These are phyloP conservation scores for Tricholoma furcatifolium DNA, from an alignment of 768 basidiomycete genomes.

Conservation along the genomic window DNA sequence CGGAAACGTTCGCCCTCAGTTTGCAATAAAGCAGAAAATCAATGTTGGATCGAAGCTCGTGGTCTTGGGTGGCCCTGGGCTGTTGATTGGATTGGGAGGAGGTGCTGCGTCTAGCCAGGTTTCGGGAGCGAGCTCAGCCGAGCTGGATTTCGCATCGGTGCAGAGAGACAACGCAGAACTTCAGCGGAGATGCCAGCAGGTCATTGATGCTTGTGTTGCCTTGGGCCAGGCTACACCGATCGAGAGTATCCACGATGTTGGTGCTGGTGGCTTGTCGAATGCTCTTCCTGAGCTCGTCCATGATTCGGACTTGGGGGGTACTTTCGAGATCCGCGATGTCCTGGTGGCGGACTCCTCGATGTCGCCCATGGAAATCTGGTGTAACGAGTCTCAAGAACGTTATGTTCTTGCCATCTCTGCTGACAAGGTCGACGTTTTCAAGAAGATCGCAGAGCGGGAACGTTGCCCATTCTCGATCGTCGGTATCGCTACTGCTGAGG, in stretches of 20 bases:
- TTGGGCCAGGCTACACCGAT: slow-evolving; percentile 67
- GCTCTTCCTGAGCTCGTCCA: slow-evolving; percentile 97
- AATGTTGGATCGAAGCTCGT: slow-evolving; percentile 82
- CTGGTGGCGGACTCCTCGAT: slow-evolving; percentile 89
- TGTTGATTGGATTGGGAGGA: slow-evolving; percentile 95
- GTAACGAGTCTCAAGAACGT: slow-evolving; percentile 97
- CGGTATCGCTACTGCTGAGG: slow-evolving; percentile 78
- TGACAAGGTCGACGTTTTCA: slow-evolving; percentile 61
- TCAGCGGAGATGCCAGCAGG: slow-evolving; percentile 95
- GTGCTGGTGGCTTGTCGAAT: slow-evolving; percentile 95
- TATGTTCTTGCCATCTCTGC: slow-evolving; percentile 90
- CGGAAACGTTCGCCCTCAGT: slow-evolving; percentile 86
- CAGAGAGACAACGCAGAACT: slow-evolving; percentile 99
- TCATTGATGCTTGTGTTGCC: slow-evolving; percentile 87
- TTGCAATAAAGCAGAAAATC: slow-evolving; percentile 78
- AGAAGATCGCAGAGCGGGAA: slow-evolving; percentile 79
- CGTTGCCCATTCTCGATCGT: slow-evolving; percentile 93
- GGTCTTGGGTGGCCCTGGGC: slow-evolving; percentile 92
- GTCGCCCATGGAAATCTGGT: slow-evolving; percentile 99
- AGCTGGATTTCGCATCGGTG: slow-evolving; percentile 96
- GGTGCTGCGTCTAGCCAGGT: slow-evolving; percentile 95
- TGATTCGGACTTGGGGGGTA: slow-evolving; percentile 88
- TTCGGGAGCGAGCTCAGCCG: slow-evolving; percentile 86
- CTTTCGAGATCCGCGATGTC: slow-evolving; percentile 92
- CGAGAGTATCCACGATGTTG: slow-evolving; percentile 97